These are phyloP conservation scores for Ophiostoma triangulosporum DNA, from an alignment of 2,329 filamentous ascomycete species.

Conservation along the genomic window DNA sequence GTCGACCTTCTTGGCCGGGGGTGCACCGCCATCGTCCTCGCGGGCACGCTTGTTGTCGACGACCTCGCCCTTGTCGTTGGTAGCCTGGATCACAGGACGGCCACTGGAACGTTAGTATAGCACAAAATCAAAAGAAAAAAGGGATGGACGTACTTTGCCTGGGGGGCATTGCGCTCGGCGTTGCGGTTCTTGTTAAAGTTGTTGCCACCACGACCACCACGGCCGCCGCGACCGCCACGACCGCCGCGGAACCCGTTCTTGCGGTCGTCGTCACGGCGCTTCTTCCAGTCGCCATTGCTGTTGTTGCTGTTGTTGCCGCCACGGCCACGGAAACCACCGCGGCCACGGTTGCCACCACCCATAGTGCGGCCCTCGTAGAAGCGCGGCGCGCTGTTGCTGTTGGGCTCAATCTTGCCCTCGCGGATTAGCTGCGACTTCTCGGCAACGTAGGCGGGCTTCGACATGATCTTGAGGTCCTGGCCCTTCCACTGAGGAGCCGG, in stretches of 20 bases:
- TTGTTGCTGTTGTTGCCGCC: constrained; percentile 18
- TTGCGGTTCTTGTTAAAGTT: constrained; percentile 20
- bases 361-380: constrained; percentile 36
- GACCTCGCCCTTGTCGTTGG: constrained; percentile 21
- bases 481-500: constrained; percentile 76
- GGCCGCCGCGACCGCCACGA: constrained; percentile 24
- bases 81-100: constrained; percentile 33
- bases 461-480: constrained; percentile 66
- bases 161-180: constrained; percentile 19
- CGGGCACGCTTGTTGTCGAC: constrained; percentile 36
- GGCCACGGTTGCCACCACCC: constrained; percentile 21
- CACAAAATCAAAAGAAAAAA: neutral
- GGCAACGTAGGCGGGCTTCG: constrained; percentile 78
- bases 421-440: constrained; percentile 61
- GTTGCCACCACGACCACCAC: constrained; percentile 21
- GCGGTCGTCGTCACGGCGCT: constrained; percentile 47
- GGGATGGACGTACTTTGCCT: neutral
- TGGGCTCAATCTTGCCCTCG: constrained; percentile 54
- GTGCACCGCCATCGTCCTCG: constrained; percentile 34
- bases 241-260: constrained; percentile 43
- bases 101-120: constrained; percentile 13
- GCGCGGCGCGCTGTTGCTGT: constrained; percentile 25
- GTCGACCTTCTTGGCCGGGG: constrained; percentile 50
- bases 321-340: constrained; percentile 23
- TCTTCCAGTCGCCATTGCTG: constrained; percentile 49